These are phyloP conservation scores for Trichoderma citrinoviride DNA, from an alignment of 2,329 filamentous ascomycete genomes.

Conservation along the genomic window DNA sequence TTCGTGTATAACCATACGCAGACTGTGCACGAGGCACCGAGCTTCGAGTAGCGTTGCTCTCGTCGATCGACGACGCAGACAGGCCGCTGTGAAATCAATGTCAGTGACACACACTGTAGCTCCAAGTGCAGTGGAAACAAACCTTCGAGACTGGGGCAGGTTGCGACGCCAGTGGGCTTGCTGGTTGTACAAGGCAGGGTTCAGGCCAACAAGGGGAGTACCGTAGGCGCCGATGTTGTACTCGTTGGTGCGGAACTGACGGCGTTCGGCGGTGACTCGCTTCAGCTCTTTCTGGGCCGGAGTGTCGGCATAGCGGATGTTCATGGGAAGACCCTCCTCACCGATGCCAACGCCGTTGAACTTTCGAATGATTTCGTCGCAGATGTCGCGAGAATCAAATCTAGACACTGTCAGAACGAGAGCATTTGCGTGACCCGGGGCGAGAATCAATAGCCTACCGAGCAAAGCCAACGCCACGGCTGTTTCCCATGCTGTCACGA, in stretches of 20 bases:
- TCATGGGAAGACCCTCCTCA: conserved; percentile 77
- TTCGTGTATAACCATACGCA: conserved; percentile 36
- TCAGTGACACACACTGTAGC: conserved; percentile 8
- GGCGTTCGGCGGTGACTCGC: conserved; percentile 89
- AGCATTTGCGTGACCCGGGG: too few relatives aligned
- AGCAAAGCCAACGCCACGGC: conserved; percentile 95
- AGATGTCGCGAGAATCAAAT: conserved; percentile 85
- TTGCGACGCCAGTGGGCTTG: conserved; percentile 40
- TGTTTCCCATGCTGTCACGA: conserved; percentile 85
- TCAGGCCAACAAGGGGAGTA: conserved; percentile 58
- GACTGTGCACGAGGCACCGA: conserved; percentile 36
- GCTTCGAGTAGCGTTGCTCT: conserved; percentile 30
- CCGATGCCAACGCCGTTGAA: conserved; percentile 79
- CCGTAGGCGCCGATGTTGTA: conserved; percentile 77
- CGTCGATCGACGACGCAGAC: conserved; percentile 33
- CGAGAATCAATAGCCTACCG: conserved; percentile 58
- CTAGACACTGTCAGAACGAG: not conserved
- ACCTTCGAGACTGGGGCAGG: conserved; percentile 34
- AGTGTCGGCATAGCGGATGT: conserved; percentile 96
- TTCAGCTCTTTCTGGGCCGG: conserved; percentile 96
- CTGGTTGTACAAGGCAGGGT: conserved; percentile 38
- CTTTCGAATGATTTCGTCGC: conserved; percentile 81
- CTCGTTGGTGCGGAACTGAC: conserved; percentile 93
- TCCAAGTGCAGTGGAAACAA: conserved; percentile 20
- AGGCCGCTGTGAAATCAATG: conserved; percentile 25